phyloP scores from a whole-genome alignment of 495 filamentous ascomycete genomes.

The Talaromyces nanjingensis region DNA sequence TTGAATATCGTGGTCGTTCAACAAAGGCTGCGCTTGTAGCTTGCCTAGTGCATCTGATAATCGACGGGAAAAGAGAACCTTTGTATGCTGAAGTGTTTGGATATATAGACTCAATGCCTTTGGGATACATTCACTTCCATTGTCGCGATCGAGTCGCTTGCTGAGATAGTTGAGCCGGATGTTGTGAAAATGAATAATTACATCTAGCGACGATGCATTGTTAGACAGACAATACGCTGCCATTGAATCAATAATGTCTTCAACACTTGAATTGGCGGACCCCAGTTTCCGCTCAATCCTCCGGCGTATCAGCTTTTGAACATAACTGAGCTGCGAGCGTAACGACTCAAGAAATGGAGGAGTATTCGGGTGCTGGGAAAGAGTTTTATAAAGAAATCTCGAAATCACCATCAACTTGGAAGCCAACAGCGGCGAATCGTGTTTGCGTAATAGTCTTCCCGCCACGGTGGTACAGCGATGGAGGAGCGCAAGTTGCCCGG shows the following conservation, averaged over 20 bases:
- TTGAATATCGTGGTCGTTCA: slow-evolving; percentile 61
- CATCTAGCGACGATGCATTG: slow-evolving; percentile 73
- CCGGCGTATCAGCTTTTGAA: slow-evolving; percentile 54
- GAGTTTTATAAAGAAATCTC: slow-evolving; percentile 60
- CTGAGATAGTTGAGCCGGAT: slow-evolving; percentile 62
- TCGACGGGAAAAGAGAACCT: slow-evolving; percentile 62
- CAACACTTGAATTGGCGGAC: slow-evolving; percentile 37
- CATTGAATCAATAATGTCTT: slow-evolving; percentile 61
- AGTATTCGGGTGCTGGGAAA: slow-evolving; percentile 44
- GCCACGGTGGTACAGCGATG: slow-evolving; percentile 50
- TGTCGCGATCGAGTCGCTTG: slow-evolving; percentile 40
- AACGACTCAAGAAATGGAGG: slow-evolving; percentile 54
- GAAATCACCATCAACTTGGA: slow-evolving; percentile 79
- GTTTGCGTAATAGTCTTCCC: slow-evolving; percentile 49
- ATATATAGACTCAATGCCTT: slow-evolving; percentile 65
- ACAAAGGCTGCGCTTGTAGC: slow-evolving; percentile 61
- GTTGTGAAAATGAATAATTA: slow-evolving; percentile 72
- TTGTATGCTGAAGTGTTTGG: slow-evolving; percentile 69
- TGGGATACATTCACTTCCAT: slow-evolving; percentile 41
- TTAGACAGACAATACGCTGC: slow-evolving; percentile 78
- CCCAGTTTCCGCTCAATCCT: slow-evolving; percentile 63
- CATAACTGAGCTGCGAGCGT: slow-evolving; percentile 51
- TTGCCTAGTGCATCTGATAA: slow-evolving; percentile 62
- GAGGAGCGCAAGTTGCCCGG: slow-evolving; percentile 56
- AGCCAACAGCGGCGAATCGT: slow-evolving; percentile 55